Base-by-base conservation (phyloP, 2,329 filamentous ascomycete species). In the Hymenoscyphus repandus region DNA sequence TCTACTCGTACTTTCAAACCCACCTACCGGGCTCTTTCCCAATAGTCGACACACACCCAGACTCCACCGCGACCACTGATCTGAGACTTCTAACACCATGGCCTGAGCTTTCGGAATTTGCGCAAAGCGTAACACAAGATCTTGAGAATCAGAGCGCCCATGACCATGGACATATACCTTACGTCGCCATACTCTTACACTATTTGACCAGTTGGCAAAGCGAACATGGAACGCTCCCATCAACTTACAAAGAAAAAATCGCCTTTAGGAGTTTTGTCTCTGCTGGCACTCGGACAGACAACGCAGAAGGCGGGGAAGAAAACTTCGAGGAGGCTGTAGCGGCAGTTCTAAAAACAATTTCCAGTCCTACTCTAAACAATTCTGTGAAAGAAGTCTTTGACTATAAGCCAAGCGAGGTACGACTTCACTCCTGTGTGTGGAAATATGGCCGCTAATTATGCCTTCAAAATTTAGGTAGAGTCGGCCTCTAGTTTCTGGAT, bases 11-110 rank as follows among this genome's bases (percentile, higher is more conserved):
- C 59, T 95, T 97, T 67, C 86, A 83, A n/a, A 75, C 95, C 27
- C 76, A 80, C 59, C 73, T 96, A 27, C 86, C 88, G 9, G 75
- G 82, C n/a, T 81, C 84, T 27, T 96, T 95, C 62, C 90, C 92
- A 5, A 87, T 99, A 51, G 88, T 99, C 56, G 92, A 99, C 66
- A 97, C 93, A 40, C 93, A 99, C 64, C 93, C 93, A 1, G 90
- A 95, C 56, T 83, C 89, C 37, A 88, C 89, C 36, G 83, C 89
- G 6, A 93, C 83, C 0, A 85, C 87, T 50, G 93, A 99, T 62
- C 76, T 99, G 32, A 84, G 93, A 45, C 76, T 99, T 11, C 72
- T 96, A 4, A 79, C 78, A 32, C 92, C 93, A 33, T 99, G 93
- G 92, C 80, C 85, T 17, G 91, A 93, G 65, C 77, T 99, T 12